Base-by-base conservation (phyloP, 2,329 filamentous ascomycete genomes). In the Penicillium sclerotigenum region DNA sequence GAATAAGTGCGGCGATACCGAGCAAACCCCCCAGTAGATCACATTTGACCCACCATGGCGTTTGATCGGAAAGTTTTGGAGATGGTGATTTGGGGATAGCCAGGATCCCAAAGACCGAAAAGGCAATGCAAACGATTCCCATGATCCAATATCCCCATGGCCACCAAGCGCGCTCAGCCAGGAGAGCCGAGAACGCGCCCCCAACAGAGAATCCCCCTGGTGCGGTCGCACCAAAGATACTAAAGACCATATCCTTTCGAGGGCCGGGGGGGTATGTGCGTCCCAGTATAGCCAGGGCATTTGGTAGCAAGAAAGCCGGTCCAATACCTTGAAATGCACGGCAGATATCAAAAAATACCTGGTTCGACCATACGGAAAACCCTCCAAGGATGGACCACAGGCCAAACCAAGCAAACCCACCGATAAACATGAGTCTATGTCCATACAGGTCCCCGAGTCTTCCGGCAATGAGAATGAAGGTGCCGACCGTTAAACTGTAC, bases 221-320 rank as follows among this genome's bases (percentile, higher is more conserved):
- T 10, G 79, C 80, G 29, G 71, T 73, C 6, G 76, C 77, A 4
- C 77, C 80, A 54, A 81, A 82, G 5, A 78, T 52, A 8, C 74
- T 71, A 59, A 89, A 87, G 0, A 82, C 78, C 71, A 87, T 81
- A 45, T 82, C 78, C 67, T 87, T 87, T 46, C 79, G 75, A 41
- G 70, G 72, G 0, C 85, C 84, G 0, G 81, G 81, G 0, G 77
- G 72, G 60, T 86, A 88, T 0, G 79, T 77, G 1, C 75, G 74
- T 8, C 84, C 85, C 0, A 88, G 68, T n/a, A 89, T 77, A 2
- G 84, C 86, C 14, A 88, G 71, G 0, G 78, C 83, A 61, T 87
- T 89, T 1, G 87, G 87, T 24, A 89, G 73, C 6, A 81, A 73
- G n/a, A 89, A 73, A 0, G 85, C 84, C 0, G 85, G 83, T 0